Evolutionary conservation across 2,329 filamentous ascomycete species (phyloP).

Genomic region (Stemphylium vesicarium): DNA sequence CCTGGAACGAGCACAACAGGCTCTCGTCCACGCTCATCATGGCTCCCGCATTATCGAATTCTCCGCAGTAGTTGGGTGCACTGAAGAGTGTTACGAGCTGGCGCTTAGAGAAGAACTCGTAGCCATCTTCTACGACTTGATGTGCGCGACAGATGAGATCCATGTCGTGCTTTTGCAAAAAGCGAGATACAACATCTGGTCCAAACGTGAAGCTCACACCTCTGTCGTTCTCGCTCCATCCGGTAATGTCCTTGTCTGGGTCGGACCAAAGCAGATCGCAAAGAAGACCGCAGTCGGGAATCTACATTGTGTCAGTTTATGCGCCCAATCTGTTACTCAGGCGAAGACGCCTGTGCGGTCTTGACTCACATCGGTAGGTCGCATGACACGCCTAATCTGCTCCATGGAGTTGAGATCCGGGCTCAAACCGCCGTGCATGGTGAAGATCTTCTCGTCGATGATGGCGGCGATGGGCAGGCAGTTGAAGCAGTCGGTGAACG

Average conservation of each 20-base stretch:
- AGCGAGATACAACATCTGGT: constrained; percentile 94
- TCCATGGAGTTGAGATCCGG: constrained; percentile 99
- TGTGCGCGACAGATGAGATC: constrained; percentile 98
- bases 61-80: constrained; percentile 98
- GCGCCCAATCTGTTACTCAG: constrained; percentile 31
- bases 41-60: constrained; percentile 98
- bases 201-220: constrained; percentile 99
- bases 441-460: constrained; percentile 99
- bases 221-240: constrained; percentile 98
- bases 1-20: constrained; percentile 98
- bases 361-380: constrained; percentile 90
- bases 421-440: constrained; percentile 97
- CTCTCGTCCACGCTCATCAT: constrained; percentile 99
- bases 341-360: neutral
- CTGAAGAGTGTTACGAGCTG: constrained; percentile 97
- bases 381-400: constrained; percentile 98
- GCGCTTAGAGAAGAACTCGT: constrained; percentile 99
- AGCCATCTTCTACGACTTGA: constrained; percentile 98
- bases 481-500: constrained; percentile 99
- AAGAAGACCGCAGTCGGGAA: constrained; percentile 95
- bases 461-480: constrained; percentile 97
- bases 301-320: constrained; percentile 66
- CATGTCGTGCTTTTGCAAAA: constrained; percentile 99
- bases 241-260: constrained; percentile 98
- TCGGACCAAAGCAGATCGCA: constrained; percentile 99